Base-by-base conservation (phyloP, 805 yeast species). In the Wickerhamomyces mucosus region DNA sequence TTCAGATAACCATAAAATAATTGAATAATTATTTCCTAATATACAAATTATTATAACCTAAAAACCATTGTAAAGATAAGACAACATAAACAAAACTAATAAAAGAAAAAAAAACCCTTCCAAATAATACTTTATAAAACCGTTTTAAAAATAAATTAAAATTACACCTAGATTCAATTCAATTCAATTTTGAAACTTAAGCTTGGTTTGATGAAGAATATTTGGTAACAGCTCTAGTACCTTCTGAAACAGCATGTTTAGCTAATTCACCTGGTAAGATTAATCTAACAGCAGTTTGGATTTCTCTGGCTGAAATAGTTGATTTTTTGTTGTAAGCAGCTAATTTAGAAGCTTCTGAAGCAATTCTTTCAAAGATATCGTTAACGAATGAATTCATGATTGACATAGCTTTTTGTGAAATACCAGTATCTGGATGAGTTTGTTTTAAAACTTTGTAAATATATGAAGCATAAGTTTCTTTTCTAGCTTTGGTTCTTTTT, bases 381-480 rank as follows among this genome's bases (percentile, higher is more conserved):
- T 86, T 88, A 51, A 89, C 96, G 54, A 89, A 89, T 27, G 96
- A 89, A 82, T 89, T 89, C 89, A 89, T 79, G 65, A 89, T 89
- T 47, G 95, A 85, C 95, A 89, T 89, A 46, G 97, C 95, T 63
- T 85, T 83, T 70, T 86, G 95, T 53, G 97, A 88, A 63, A 89
- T 89, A 84, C 96, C 97, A 43, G 97, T 89, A 65, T 89, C 96
- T 65, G 96, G 97, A 69, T 89, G 97, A 43, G 96, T 88, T 75
- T 89, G 96, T 70, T 88, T 88, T 63, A 89, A 80, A 49, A 88
- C 96, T 70, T 89, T 89, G 92, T 88, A 89, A 63, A 89, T 89
- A 71, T 89, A 89, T 43, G 96, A 86, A 46, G 95, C 85, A 75
- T 86, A 89, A 46, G 96, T 85, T 72, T 89, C 96, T 81, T 86